Conservation (phyloP, 1,284 basidiomycete genomes). For the Ceratobasidium sp. region DNA sequence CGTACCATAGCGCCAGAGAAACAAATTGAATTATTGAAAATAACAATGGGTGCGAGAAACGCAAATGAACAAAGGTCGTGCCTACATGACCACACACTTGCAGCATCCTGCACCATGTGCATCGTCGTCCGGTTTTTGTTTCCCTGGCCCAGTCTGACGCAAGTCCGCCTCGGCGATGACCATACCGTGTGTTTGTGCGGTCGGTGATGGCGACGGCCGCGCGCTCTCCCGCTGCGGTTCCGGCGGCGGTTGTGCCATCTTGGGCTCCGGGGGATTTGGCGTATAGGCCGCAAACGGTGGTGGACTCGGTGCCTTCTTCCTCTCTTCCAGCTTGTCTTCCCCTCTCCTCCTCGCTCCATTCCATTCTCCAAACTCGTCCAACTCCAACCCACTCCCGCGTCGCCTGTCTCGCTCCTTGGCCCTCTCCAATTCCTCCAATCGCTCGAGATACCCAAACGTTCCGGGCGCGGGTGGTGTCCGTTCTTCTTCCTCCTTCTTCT, state of each 20-base stretch:
- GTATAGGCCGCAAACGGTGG: conserved; percentile 42
- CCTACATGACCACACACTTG: conserved; percentile 51
- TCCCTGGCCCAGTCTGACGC: conserved; percentile 16
- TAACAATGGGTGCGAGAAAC: neutral
- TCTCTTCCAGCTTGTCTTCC: conserved; percentile 25
- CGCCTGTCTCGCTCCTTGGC: conserved; percentile 4
- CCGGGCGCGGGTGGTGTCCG: conserved; percentile 69
- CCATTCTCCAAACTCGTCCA: conserved; percentile 41
- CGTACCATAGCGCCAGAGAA: conserved; percentile 34
- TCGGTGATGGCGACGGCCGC: conserved; percentile 33
- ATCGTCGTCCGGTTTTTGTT: conserved; percentile 40
- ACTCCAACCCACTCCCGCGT: conserved; percentile 24
- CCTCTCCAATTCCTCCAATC: conserved; percentile 9
- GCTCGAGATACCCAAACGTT: conserved; percentile 78
- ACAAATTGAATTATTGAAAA: conserved; percentile 11
- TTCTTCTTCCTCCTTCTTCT: conserved; percentile 67
- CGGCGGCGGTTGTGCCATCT: conserved; percentile 70
- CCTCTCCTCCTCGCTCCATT: neutral
- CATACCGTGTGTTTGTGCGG: conserved; percentile 38
- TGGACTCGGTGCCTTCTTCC: conserved; percentile 32
- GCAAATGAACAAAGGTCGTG: conserved; percentile 5
- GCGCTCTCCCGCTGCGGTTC: conserved; percentile 56
- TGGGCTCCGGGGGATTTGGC: conserved; percentile 53
- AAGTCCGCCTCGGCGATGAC: conserved; percentile 35
- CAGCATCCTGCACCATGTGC: conserved; percentile 48